phyloP scores from a whole-genome alignment of 176 grass and related monocot genomes.

The Calamus simplicifolius region DNA sequence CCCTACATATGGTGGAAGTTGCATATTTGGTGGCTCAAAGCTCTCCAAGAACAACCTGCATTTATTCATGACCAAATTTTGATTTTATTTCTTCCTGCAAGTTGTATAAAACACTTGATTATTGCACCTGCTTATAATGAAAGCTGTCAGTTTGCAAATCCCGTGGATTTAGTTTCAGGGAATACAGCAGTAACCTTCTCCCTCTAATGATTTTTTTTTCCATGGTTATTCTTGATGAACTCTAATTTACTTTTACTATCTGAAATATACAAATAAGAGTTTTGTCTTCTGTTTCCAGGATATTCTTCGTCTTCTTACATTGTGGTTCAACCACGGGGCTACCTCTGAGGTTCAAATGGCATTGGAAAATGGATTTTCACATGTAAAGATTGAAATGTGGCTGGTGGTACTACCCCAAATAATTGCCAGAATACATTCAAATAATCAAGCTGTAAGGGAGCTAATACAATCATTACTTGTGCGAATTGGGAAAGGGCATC shows the following conservation, averaged over 20 bases:
- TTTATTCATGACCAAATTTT: too few relatives aligned
- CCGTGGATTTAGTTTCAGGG: too few relatives aligned
- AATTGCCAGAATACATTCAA: conserved; percentile 99
- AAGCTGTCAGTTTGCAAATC: too few relatives aligned
- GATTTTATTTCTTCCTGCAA: not conserved
- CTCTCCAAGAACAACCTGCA: too few relatives aligned
- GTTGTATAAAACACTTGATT: not conserved
- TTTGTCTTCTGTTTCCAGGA: conserved; percentile 53
- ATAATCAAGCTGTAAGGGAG: conserved; percentile 84
- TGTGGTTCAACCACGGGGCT: conserved; percentile 94
- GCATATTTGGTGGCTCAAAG: too few relatives aligned
- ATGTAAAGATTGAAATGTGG: conserved; percentile 99
- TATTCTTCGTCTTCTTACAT: conserved; percentile 90
- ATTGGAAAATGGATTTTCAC: conserved; percentile 76
- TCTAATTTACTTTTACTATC: too few relatives aligned
- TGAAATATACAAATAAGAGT: not conserved
- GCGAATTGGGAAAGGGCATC: conserved; percentile 82
- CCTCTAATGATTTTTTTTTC: too few relatives aligned
- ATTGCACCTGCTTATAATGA: too few relatives aligned
- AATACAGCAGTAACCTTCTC: too few relatives aligned
- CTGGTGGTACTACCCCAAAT: conserved; percentile 96
- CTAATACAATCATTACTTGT: conserved; percentile 92
- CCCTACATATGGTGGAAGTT: too few relatives aligned
- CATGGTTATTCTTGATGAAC: too few relatives aligned
- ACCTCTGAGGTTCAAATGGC: conserved; percentile 86